phyloP scores from a whole-genome alignment of 192 early-diverging fungal genomes.

The Oehlia diaphana region DNA sequence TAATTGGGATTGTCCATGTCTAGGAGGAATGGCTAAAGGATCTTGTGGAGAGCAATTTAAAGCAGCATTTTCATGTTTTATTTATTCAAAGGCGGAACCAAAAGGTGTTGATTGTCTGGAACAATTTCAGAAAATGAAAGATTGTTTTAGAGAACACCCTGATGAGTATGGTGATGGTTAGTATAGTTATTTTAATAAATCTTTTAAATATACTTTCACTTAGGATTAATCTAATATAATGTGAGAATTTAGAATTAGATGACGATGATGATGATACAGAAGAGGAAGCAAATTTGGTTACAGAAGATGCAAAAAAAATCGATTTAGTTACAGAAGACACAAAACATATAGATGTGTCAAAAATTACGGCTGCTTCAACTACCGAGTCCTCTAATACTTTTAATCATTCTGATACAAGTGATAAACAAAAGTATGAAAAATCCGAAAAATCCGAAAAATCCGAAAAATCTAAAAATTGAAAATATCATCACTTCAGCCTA shows the following conservation, averaged over 20 bases:
- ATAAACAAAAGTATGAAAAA: neutral
- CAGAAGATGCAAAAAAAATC: neutral
- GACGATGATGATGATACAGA: neutral
- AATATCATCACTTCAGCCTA: neutral
- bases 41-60: conserved; percentile 98
- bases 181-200: neutral
- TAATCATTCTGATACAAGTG: neutral
- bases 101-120: conserved; percentile 98
- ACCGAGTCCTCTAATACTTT: no score
- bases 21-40: conserved; percentile 92
- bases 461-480: neutral
- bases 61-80: conserved; percentile 96
- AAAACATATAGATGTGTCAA: neutral
- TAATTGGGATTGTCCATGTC: conserved; percentile 96
- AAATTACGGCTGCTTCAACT: neutral
- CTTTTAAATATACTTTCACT: neutral
- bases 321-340: neutral
- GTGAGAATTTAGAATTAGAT: neutral
- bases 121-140: conserved; percentile 91
- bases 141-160: conserved; percentile 87
- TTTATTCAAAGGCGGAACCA: conserved; percentile 88
- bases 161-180: conserved; percentile 83
- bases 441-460: neutral
- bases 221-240: neutral
- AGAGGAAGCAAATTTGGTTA: neutral